These are phyloP conservation scores for Pelargonium citronellum DNA, from an alignment of 441 rosid species.

Conservation along the genomic window DNA sequence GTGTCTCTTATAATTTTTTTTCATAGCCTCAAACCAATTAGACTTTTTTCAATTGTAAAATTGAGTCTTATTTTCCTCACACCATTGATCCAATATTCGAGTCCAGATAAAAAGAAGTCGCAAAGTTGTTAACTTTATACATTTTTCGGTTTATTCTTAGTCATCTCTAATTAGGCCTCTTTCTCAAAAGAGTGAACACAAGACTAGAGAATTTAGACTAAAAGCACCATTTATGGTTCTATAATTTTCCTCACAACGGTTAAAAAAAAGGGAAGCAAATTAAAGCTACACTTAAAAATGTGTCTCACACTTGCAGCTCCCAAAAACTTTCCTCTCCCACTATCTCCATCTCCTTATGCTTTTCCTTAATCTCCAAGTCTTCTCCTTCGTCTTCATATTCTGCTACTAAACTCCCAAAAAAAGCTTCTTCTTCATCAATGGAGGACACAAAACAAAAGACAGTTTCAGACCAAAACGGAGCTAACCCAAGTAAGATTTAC, in stretches of 20 bases:
- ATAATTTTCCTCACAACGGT: background rate
- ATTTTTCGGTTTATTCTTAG: background rate
- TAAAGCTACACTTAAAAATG: conserved; percentile 26
- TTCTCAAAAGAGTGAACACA: background rate
- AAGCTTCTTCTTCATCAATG: conserved; percentile 41
- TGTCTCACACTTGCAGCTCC: conserved; percentile 24
- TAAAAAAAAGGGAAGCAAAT: background rate
- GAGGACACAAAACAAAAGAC: conserved; percentile 41
- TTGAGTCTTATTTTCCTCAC: background rate
- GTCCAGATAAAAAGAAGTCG: background rate
- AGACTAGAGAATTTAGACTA: background rate
- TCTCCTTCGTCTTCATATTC: conserved; percentile 22
- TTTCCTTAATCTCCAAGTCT: conserved; percentile 56
- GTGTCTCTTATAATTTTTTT: background rate
- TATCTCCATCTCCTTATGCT: conserved; percentile 21
- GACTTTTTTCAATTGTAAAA: background rate
- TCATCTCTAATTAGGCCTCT: background rate
- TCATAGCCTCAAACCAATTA: too few species aligned
- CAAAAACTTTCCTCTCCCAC: conserved; percentile 30
- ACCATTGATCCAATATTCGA: background rate
- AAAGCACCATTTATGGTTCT: background rate
- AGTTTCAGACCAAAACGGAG: conserved; percentile 27
- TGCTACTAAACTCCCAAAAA: conserved; percentile 8
- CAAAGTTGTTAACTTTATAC: background rate
- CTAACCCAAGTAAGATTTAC: conserved; percentile 44